Base-by-base conservation (phyloP, 1,284 basidiomycete species). In the Coniferiporia sulphurascens region DNA sequence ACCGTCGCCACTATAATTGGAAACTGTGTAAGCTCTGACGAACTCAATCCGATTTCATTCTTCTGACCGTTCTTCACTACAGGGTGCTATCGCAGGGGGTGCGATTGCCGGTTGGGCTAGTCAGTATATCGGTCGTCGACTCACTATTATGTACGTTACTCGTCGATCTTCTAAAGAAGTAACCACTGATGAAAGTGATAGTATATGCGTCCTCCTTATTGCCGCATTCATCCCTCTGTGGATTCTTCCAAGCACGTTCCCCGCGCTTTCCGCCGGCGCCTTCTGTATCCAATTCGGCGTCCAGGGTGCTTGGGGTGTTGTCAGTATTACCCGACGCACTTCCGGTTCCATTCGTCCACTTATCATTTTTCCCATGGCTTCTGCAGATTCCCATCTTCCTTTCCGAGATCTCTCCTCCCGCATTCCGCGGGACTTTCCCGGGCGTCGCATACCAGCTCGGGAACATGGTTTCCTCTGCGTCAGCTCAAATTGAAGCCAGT, bases 371-470 rank as follows among this genome's bases (percentile, higher is more conserved):
- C 13, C 12, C 17, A 9, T 17, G 9, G 32, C n/a, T 41, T 41
- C 22, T 41, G 54, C 66, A 88, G 77, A 87, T 93, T 65, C 91
- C 91, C 1, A 91, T 94, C 67, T 87, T 90, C 70, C 78, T 97
- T n/a, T 82, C 87, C 2, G 96, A 98, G 73, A 86, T 95, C 73
- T 89, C 91, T 0, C 93, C 95, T 0, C 87, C 94, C 0, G 93
- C 93, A 0, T 98, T 97, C 82, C 82, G 95, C 56, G 93, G 94
- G 7, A 91, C 92, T 0, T 98, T 96, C 80, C 89, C 90, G 19
- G 95, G 95, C 64, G 83, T 96, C 0, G 87, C 91, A 0, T 98
- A 96, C 74, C 95, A 97, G 68, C 69, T 93, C 46, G 88, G 91
- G 60, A 90, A 90, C 85, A 96, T 96, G 89, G 84, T 95, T 7